Base-by-base conservation (phyloP, 148 eudicot species). In the Linanthus parryae region DNA sequence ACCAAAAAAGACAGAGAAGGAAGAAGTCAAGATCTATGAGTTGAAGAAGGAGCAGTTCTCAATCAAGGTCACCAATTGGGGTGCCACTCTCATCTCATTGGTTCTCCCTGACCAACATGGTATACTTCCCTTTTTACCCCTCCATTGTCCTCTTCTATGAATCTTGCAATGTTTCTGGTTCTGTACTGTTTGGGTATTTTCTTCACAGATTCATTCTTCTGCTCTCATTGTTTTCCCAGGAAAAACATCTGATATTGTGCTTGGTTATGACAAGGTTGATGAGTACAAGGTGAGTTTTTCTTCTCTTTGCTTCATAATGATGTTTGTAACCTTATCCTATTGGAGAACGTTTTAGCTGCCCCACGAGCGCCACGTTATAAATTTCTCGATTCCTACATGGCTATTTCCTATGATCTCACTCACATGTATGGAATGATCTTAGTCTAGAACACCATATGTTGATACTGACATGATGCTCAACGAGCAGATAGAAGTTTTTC, bases 71-170 rank as follows among this genome's bases (percentile, higher is more conserved):
- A 83, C 91, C 35, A 83, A 80, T 42, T 80, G 58, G 69, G 95
- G 95, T 16, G 95, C 91, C 11, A 68, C 74, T 19, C 41, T 80
- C 15, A 63, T 80, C 33, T 87, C 95, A 12, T 51, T 87, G 52
- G 17, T 70, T 62, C 68, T 87, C 45, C 91, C 95, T 40, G 88
- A 87, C 59, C 80, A 80, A 61, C n/a, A 75, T 75, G 95, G 95
- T 87, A 55, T 15, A n/a, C n/a, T 41, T 52, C 42, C 56, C 39
- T 23, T n/a, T 15, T 60, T 4, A 9, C 3, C 16, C 15, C 8
- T 13, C 28, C 0, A 23, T 16, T 20, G 5, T 21, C 22, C 36
- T 13, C 7, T 16, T 19, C 8, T 9, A 14, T 6, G 2, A 13
- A 2, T 8, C 13, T 20, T 44, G 11, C 50, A 51, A 24, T 7